Conservation (phyloP, 805 yeast genomes). For the Spathaspora arborariae region DNA sequence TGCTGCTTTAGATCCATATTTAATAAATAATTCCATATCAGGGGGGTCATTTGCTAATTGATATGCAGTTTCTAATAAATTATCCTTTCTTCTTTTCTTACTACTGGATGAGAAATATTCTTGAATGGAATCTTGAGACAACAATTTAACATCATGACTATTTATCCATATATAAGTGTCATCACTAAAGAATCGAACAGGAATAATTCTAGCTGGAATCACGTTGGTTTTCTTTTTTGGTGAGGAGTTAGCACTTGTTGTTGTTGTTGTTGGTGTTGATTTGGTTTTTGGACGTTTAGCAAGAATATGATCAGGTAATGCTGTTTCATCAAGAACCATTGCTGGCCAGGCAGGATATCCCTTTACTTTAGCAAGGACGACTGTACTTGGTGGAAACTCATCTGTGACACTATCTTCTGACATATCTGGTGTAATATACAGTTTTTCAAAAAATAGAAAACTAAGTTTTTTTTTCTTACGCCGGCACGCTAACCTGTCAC, state of each 20-base stretch:
- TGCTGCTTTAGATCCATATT: slow-evolving; percentile 40
- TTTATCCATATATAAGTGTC: slow-evolving; percentile 70
- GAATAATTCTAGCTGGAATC: slow-evolving; percentile 20
- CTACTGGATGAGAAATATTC: slow-evolving; percentile 24
- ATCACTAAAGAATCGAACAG: slow-evolving; percentile 71
- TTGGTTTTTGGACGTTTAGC: slow-evolving; percentile 46
- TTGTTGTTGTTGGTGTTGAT: background rate
- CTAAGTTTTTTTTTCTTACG: slow-evolving; percentile 4
- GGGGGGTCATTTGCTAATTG: slow-evolving; percentile 47
- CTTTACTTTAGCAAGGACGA: slow-evolving; percentile 71
- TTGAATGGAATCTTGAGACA: slow-evolving; percentile 41
- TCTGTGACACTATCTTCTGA: background rate
- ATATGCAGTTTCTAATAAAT: slow-evolving; percentile 47
- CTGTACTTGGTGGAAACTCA: slow-evolving; percentile 12
- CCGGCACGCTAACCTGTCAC: background rate
- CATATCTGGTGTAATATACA: background rate
- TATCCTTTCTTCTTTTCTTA: slow-evolving; percentile 37
- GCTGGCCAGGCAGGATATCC: slow-evolving; percentile 94
- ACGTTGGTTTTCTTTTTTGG: slow-evolving; percentile 11
- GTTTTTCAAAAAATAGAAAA: background rate
- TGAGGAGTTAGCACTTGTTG: slow-evolving; percentile 2
- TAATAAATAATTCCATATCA: slow-evolving; percentile 37
- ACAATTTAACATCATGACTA: slow-evolving; percentile 44
- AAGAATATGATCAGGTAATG: slow-evolving; percentile 56
- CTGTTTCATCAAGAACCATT: slow-evolving; percentile 59